Conservation (phyloP, 345 rosid genomes). For the Gossypium mustelinum region DNA sequence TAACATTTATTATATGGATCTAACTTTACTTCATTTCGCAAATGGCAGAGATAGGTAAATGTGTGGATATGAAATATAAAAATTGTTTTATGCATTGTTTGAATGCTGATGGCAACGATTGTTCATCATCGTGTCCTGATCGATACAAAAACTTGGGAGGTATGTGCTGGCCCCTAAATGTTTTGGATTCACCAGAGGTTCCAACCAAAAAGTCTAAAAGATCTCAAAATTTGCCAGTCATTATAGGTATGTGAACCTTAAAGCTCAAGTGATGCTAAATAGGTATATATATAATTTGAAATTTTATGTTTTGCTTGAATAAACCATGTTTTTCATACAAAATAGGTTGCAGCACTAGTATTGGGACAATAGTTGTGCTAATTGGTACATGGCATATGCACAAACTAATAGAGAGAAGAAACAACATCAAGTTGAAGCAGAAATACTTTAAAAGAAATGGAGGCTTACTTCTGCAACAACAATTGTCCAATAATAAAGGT, state of each 20-base stretch:
- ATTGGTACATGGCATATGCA: neutral
- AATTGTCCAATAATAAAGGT: neutral
- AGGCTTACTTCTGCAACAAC: conserved; percentile 2
- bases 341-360: neutral
- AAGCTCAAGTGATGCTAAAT: neutral
- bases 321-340: neutral
- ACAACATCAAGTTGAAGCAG: neutral
- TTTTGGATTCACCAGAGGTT: too few relatives aligned
- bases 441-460: conserved; percentile 9
- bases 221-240: neutral
- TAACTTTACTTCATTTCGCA: neutral
- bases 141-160: neutral
- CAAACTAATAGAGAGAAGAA: neutral
- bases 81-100: neutral
- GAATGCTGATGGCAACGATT: neutral
- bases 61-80: neutral
- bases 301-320: neutral
- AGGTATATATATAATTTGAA: neutral
- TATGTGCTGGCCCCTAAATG: neutral
- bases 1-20: neutral
- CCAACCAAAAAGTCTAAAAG: neutral
- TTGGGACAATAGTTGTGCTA: neutral
- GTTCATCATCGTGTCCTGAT: neutral
- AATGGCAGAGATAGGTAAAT: neutral
- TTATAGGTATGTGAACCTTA: neutral